phyloP scores from a whole-genome alignment of 331 rosid genomes.

The Malus hybrid region DNA sequence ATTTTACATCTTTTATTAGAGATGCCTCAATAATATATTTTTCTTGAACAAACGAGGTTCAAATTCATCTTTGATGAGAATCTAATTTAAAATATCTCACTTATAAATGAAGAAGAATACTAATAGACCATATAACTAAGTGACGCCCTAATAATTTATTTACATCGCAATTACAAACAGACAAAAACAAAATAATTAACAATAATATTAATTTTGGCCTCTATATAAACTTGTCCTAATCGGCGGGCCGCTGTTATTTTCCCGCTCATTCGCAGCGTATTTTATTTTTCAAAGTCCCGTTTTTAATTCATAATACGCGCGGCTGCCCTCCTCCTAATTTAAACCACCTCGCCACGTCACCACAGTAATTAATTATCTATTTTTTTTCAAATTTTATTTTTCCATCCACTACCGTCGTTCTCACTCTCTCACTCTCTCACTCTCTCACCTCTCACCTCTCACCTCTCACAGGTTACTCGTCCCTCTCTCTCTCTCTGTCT shows the following conservation, averaged over 20 bases:
- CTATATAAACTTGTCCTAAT: not conserved
- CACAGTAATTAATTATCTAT: slow-evolving; percentile 14
- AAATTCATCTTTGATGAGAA: too few species aligned
- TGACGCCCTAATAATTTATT: too few species aligned
- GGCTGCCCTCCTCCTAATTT: slow-evolving; percentile 29
- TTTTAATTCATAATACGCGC: slow-evolving; percentile 11
- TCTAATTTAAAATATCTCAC: fast-evolving
- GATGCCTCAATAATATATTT: too few species aligned
- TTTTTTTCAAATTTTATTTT: not conserved
- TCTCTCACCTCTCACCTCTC: too few species aligned
- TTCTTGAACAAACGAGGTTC: too few species aligned
- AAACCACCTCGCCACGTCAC: slow-evolving; percentile 44
- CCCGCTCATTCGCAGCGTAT: slow-evolving; percentile 34
- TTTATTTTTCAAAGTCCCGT: slow-evolving; percentile 9
- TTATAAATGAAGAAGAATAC: too few species aligned
- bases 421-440: not conserved
- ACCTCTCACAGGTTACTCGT: too few species aligned
- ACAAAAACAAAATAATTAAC: not conserved
- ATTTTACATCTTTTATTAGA: not conserved
- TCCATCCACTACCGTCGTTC: not conserved
- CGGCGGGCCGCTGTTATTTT: slow-evolving; percentile 23
- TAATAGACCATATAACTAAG: fast-evolving
- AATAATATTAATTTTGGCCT: not conserved
- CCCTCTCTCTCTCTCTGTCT: slow-evolving; percentile 25
- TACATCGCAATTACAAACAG: too few species aligned